Evolutionary conservation across 2,329 filamentous ascomycete genomes (phyloP).

Genomic region (Fusarium pseudograminearum): DNA sequence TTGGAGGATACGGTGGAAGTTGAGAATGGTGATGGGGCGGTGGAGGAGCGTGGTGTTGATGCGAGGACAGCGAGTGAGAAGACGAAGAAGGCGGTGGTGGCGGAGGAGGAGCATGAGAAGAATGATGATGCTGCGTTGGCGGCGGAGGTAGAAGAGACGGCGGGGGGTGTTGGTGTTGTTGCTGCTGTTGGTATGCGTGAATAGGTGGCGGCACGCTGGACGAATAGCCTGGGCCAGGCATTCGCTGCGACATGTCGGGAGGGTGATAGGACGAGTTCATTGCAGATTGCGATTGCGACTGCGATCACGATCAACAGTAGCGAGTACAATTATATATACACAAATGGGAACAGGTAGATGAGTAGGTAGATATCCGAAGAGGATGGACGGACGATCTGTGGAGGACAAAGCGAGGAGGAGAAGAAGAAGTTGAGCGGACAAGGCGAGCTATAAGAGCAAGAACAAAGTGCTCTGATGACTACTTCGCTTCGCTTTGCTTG

Average conservation of each 20-base stretch:
- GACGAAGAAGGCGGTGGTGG: constrained; percentile 31
- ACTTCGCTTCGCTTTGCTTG: constrained; percentile 10
- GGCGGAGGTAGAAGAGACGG: constrained; percentile 36
- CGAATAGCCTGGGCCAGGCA: constrained; percentile 46
- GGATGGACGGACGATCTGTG: constrained; percentile 3
- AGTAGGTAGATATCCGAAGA: constrained; percentile 5
- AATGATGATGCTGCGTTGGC: constrained; percentile 38
- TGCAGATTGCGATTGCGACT: constrained; percentile 7
- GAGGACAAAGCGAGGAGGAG: constrained; percentile 18
- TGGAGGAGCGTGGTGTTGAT: constrained; percentile 35
- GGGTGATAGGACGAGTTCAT: constrained; percentile 52
- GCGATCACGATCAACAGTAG: neutral
- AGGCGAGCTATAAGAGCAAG: constrained; percentile 35
- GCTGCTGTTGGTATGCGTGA: constrained; percentile 36
- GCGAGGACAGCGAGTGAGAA: constrained; percentile 41
- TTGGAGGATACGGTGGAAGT: constrained; percentile 39
- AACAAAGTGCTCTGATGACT: constrained; percentile 18
- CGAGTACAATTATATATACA: constrained; percentile 12
- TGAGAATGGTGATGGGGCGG: constrained; percentile 38
- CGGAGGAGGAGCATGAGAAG: constrained; percentile 25
- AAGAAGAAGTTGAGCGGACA: constrained; percentile 12
- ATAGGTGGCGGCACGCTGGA: constrained; percentile 40
- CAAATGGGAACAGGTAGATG: neutral
- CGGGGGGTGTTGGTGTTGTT: constrained; percentile 44
- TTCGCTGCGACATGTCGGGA: constrained; percentile 51